Base-by-base conservation (phyloP, 192 early-diverging fungal genomes). In the Linnemannia elongata region DNA sequence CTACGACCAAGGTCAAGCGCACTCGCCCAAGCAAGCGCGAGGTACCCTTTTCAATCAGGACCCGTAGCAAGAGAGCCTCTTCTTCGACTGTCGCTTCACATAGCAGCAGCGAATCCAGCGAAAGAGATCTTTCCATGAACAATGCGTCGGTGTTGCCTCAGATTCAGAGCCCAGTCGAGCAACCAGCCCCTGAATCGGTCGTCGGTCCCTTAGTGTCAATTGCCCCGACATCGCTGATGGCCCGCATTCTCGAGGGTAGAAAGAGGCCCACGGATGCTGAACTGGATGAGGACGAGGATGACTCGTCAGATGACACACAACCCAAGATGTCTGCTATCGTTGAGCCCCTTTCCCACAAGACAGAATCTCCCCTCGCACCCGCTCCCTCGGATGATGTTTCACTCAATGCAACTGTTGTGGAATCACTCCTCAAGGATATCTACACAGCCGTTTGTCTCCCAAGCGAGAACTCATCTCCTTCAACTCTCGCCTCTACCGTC, bases 191-290 rank as follows among this genome's bases (percentile, higher is more conserved):
- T 45, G 44, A 41, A 24, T 24, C 15, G 42, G 44, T 49, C 44
- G 22, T 49, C 44, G 2, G n/a, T 27, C 44, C 44, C 30, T 44
- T 49, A 10, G 45, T 27, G 30, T 45, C 38, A 52, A 33, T 66
- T 66, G 60, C 60, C 15, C 60, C 60, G 3, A 66, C 35, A 7
- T 80, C 79, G 6, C 72, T 80, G 12, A 80, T 80, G 79, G 57
- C 72, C 20, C 79, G 79, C 63, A 80, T 80, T 44, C 73, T 80
- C 22, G 72, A 80, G 3, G 72, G 72, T 44, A 80, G 68, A 33
- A 80, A 39, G 8, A 44, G n/a, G 20, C 47, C 60, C 17, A 27
- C 38, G 33, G 54, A 30, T 6, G 44, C n/a, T 24, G 44, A 74
- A 17, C 30, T 52, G 22, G 55, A 66, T 30, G 22, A 41, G 27